Conservation (phyloP, 2,329 filamentous ascomycete species). For the Pseudogymnoascus sp. region DNA sequence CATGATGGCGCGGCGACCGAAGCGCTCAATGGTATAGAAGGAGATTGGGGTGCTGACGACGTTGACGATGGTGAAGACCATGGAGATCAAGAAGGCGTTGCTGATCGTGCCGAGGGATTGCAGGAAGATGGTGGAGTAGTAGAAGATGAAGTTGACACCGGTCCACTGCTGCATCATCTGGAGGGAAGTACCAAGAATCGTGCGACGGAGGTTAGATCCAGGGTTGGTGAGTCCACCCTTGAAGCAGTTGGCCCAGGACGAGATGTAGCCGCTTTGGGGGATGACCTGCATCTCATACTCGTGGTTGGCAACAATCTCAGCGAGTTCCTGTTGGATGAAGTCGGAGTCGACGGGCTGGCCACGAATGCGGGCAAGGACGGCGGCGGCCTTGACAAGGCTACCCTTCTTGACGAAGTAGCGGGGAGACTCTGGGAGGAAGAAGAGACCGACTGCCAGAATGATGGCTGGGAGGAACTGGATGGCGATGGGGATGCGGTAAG, state of each 20-base stretch:
- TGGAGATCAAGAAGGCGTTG: conserved; percentile 73
- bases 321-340: conserved; percentile 69
- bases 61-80: conserved; percentile 79
- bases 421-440: conserved; percentile 75
- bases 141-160: conserved; percentile 90
- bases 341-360: conserved; percentile 64
- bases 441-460: conserved; percentile 62
- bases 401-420: conserved; percentile 79
- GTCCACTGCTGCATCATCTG: conserved; percentile 72
- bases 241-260: conserved; percentile 50
- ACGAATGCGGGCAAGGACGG: conserved; percentile 57
- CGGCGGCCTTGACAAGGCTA: conserved; percentile 53
- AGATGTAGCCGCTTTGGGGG: conserved; percentile 49
- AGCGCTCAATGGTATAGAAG: conserved; percentile 75
- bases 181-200: conserved; percentile 61
- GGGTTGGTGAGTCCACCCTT: conserved; percentile 51
- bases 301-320: conserved; percentile 83
- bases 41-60: conserved; percentile 77
- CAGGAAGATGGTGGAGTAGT: conserved; percentile 79
- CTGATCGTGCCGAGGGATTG: conserved; percentile 64
- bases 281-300: conserved; percentile 70
- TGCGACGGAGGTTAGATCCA: conserved; percentile 61
- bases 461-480: conserved; percentile 76
- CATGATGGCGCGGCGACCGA: conserved; percentile 73
- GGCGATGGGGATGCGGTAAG: conserved; percentile 72